A percentile compares a stretch with the other conserved stretches of the same genome.
Evolutionary conservation across 306 rosid species (phyloP).

Genomic region (Corylus heterophylla): DNA sequence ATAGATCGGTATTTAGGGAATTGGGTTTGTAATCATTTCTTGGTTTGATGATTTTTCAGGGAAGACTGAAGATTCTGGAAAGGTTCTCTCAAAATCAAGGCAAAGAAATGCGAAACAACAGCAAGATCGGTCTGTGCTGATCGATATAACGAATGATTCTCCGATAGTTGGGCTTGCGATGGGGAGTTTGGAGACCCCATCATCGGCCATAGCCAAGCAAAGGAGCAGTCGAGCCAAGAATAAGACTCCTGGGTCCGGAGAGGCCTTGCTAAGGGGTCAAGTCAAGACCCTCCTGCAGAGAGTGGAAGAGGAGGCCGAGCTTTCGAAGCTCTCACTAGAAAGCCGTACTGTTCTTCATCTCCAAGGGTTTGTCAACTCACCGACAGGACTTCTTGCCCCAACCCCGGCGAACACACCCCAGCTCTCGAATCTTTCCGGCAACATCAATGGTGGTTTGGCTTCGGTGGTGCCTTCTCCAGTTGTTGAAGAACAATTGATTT

Average conservation of each 20-base stretch:
- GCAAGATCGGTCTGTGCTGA: constrained; percentile 61
- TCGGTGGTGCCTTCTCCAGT: constrained; percentile 39
- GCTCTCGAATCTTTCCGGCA: constrained; percentile 38
- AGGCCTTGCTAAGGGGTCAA: constrained; percentile 87
- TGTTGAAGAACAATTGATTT: constrained; percentile 52
- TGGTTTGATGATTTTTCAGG: constrained; percentile 34
- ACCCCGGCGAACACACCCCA: constrained; percentile 93
- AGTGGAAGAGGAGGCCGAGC: constrained; percentile 88
- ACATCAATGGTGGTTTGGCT: constrained; percentile 13
- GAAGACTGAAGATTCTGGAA: constrained; percentile 58
- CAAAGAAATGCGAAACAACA: constrained; percentile 47
- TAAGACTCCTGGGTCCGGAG: constrained; percentile 84
- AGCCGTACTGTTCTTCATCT: constrained; percentile 53
- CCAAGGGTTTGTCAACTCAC: constrained; percentile 43
- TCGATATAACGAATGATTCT: constrained; percentile 88
- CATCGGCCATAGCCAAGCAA: constrained; percentile 45
- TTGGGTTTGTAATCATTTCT: not conserved
- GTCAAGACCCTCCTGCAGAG: constrained; percentile 87
- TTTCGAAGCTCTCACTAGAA: constrained; percentile 59
- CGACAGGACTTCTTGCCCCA: constrained; percentile 67
- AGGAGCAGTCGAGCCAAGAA: constrained; percentile 49
- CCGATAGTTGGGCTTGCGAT: constrained; percentile 85
- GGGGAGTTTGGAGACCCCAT: constrained; percentile 56
- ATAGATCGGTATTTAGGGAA: not conserved
- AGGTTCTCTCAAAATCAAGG: constrained; percentile 45